Conservation (phyloP, 352 stramenopile genomes). For the Pythium plurisporium region DNA sequence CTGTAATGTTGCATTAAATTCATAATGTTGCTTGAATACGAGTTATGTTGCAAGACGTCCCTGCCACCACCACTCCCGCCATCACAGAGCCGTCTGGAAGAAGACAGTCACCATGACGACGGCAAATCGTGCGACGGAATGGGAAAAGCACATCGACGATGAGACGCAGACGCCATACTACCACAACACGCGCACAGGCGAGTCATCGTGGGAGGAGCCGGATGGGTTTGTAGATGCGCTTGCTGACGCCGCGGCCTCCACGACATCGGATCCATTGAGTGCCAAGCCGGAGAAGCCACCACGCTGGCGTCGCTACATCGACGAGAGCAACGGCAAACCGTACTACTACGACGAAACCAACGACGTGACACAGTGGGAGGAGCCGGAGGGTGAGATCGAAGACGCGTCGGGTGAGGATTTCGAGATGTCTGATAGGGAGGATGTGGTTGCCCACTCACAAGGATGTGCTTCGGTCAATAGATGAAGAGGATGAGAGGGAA, state of each 20-base stretch:
- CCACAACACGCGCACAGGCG: slow-evolving; percentile 63
- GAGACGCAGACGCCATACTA: slow-evolving; percentile 59
- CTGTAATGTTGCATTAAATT: too few relatives aligned
- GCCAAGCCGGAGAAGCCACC: slow-evolving; percentile 13
- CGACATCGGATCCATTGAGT: background rate
- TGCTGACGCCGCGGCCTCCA: background rate
- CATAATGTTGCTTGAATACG: background rate
- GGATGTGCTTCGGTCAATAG: background rate
- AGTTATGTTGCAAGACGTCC: background rate
- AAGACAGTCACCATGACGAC: background rate
- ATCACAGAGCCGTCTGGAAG: background rate
- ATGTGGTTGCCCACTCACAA: background rate
- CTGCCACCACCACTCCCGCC: background rate
- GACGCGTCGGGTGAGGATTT: slow-evolving; percentile 18
- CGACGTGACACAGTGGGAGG: slow-evolving; percentile 67
- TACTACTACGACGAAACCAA: slow-evolving; percentile 81
- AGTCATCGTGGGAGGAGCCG: slow-evolving; percentile 70
- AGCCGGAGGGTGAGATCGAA: slow-evolving; percentile 43
- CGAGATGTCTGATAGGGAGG: background rate
- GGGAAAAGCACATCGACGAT: slow-evolving; percentile 74
- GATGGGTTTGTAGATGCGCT: slow-evolving; percentile 28
- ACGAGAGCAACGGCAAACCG: slow-evolving; percentile 46
- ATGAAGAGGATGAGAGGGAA: background rate
- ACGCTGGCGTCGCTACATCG: slow-evolving; percentile 56
- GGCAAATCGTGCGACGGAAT: slow-evolving; percentile 26